Conservation (phyloP, 202 grass and related monocot genomes). For the Setaria viridis region DNA sequence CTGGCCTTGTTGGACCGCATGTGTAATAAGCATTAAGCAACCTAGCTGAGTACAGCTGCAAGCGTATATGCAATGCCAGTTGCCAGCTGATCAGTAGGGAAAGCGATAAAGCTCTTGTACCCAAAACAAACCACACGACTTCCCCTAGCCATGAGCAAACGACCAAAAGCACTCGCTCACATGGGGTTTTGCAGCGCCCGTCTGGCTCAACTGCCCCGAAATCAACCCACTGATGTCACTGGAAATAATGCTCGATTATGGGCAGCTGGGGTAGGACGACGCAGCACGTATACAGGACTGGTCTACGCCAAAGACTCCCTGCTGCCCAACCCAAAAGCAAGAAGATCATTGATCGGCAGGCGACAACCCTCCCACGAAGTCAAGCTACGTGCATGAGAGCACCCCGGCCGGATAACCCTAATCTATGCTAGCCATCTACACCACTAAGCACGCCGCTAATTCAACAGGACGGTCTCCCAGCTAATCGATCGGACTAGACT, state of each 20-base stretch:
- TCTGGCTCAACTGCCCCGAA: conserved; percentile 29
- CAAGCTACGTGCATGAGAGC: conserved; percentile 26
- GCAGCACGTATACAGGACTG: background rate
- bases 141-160: background rate
- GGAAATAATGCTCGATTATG: background rate
- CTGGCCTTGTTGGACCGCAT: no score
- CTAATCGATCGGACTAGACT: conserved; percentile 1
- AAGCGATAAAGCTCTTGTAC: background rate
- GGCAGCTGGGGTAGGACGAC: background rate
- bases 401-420: background rate
- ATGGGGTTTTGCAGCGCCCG: conserved; percentile 3
- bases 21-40: no score
- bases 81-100: background rate
- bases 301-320: no score
- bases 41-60: background rate
- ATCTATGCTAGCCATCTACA: conserved; percentile 22
- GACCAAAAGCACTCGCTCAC: background rate
- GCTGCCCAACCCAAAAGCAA: background rate
- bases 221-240: conserved; percentile 51
- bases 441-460: background rate
- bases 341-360: background rate
- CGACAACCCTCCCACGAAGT: conserved; percentile 32
- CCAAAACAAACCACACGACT: background rate
- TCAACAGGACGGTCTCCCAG: background rate
- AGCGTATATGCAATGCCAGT: background rate